phyloP scores from a whole-genome alignment of 257 asterid species.

The Plantago major region DNA sequence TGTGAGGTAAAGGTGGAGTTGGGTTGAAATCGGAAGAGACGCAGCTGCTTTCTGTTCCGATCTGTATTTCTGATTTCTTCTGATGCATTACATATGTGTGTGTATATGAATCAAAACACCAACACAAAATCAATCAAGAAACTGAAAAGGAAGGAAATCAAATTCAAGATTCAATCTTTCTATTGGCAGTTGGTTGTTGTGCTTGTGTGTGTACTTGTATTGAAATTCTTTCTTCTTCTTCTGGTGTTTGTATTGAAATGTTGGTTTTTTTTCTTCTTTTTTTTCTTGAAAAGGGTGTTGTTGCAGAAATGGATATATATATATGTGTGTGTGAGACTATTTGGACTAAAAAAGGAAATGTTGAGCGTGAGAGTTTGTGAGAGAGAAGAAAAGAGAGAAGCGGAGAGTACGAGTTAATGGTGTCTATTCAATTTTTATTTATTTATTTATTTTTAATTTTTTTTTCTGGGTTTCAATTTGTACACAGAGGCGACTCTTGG shows the following conservation, averaged over 20 bases:
- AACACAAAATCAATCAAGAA: slow-evolving; percentile 12
- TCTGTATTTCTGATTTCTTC: slow-evolving; percentile 93
- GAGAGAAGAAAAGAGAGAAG: slow-evolving; percentile 13
- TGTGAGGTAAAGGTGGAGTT: slow-evolving; percentile 55
- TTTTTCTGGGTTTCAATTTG: slow-evolving; percentile 14
- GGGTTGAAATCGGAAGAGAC: slow-evolving; percentile 99
- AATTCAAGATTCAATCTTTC: not conserved
- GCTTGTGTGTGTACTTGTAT: no score
- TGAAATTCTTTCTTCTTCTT: no score
- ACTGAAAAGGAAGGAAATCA: not conserved
- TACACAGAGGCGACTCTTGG: slow-evolving; percentile 42
- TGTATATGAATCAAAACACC: no score
- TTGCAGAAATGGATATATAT: slow-evolving; percentile 11
- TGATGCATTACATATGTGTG: slow-evolving; percentile 78
- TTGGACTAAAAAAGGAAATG: not conserved
- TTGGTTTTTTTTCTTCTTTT: not conserved
- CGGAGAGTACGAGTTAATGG: slow-evolving; percentile 45
- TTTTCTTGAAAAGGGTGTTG: slow-evolving; percentile 19
- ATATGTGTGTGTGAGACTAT: not conserved
- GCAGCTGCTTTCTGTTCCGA: slow-evolving; percentile 99
- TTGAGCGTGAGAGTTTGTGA: not conserved
- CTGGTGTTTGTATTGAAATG: no score
- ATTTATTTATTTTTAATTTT: not conserved
- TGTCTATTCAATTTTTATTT: slow-evolving; percentile 9
- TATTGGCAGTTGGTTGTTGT: no score